phyloP scores from a whole-genome alignment of 306 rosid species.

The Comarum palustre region DNA sequence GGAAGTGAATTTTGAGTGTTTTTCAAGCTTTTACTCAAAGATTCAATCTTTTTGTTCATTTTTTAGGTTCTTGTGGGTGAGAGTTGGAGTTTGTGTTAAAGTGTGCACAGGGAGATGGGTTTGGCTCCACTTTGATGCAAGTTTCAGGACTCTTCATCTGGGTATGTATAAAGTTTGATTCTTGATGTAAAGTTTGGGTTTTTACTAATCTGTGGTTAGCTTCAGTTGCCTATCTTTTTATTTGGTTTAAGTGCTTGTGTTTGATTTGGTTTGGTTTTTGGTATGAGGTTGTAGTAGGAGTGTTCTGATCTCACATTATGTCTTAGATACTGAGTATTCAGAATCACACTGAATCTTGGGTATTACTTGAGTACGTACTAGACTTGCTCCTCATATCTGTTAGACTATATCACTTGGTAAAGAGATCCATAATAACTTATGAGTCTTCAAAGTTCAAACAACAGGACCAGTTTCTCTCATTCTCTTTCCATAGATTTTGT shows the following conservation, averaged over 20 bases:
- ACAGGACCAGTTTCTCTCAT: neutral
- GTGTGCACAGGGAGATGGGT: slow-evolving; percentile 8
- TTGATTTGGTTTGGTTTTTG: slow-evolving; percentile 6
- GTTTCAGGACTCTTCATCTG: slow-evolving; percentile 24
- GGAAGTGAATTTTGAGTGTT: slow-evolving; percentile 9
- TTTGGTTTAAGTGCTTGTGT: neutral
- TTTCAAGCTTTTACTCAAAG: slow-evolving; percentile 17
- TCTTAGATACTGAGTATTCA: too few species aligned
- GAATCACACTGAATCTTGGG: neutral
- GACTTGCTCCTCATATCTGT: neutral
- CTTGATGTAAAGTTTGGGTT: neutral
- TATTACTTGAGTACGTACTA: neutral
- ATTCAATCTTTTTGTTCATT: neutral
- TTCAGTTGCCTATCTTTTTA: neutral
- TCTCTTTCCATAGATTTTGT: neutral
- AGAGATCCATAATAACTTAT: neutral
- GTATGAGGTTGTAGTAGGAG: too few species aligned
- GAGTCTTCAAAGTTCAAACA: neutral
- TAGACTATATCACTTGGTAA: neutral
- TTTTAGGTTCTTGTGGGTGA: neutral
- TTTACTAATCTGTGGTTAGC: neutral
- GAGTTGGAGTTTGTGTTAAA: neutral
- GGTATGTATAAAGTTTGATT: slow-evolving; percentile 25
- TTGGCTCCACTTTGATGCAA: slow-evolving; percentile 30
- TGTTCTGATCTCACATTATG: too few species aligned